Percentiles rank a stretch among this genome's conserved stretches.
Evolutionary conservation across 805 yeast species (phyloP).

Genomic region (Lipomyces yamadae): DNA sequence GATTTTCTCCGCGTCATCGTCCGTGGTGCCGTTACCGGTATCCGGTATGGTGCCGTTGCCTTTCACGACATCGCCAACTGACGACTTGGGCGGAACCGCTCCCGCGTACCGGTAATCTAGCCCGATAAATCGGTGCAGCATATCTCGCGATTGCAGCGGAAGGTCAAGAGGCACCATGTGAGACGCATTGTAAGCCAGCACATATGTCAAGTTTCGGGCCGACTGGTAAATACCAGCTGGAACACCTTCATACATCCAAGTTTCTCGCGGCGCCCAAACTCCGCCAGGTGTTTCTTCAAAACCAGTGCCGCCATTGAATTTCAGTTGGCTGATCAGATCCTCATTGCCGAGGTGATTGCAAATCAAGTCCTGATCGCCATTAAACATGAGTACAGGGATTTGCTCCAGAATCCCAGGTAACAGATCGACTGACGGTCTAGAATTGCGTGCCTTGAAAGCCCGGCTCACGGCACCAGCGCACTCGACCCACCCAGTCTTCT

Average conservation of each 20-base stretch:
- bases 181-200: conserved; percentile 73
- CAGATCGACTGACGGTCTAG: conserved; percentile 65
- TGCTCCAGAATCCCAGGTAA: conserved; percentile 68
- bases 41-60: conserved; percentile 18
- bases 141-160: conserved; percentile 69
- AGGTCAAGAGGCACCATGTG: conserved; percentile 94
- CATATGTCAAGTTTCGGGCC: conserved; percentile 77
- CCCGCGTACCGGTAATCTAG: conserved; percentile 29
- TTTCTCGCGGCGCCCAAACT: conserved; percentile 39
- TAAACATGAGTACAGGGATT: conserved; percentile 70
- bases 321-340: conserved; percentile 61
- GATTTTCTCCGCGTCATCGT: conserved; percentile 37
- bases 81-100: conserved; percentile 19
- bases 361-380: conserved; percentile 86
- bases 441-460: conserved; percentile 55
- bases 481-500: conserved; percentile 69
- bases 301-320: conserved; percentile 62
- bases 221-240: conserved; percentile 53
- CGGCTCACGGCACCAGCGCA: conserved; percentile 67
- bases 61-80: conserved; percentile 19
- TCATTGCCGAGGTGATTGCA: conserved; percentile 84
- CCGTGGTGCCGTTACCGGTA: conserved; percentile 21
- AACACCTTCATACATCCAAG: conserved; percentile 56
- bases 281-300: conserved; percentile 42
- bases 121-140: conserved; percentile 57